A percentile compares a stretch with the other conserved stretches of the same genome.
Conservation (phyloP, 1,284 basidiomycete genomes). For the Sphagnurus paluster region DNA sequence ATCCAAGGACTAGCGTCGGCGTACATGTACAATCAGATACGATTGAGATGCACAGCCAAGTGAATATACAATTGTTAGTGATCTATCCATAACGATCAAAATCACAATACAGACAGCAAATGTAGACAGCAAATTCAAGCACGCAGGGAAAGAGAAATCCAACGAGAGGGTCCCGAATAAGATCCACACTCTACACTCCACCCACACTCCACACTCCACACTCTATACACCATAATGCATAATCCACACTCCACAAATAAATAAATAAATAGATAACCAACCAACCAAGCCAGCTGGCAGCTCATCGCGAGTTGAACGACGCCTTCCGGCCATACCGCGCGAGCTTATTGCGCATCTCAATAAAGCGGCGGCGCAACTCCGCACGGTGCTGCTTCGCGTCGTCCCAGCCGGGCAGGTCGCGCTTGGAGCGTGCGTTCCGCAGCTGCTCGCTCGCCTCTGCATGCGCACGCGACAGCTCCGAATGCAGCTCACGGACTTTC, state of each 20-base stretch:
- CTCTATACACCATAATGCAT: too few relatives aligned
- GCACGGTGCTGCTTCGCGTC: slow-evolving; percentile 32
- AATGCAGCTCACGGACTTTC: slow-evolving; percentile 30
- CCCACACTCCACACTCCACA: too few relatives aligned
- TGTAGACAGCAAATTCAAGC: too few relatives aligned
- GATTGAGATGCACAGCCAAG: too few relatives aligned
- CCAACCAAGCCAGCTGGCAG: background rate
- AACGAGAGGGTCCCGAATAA: too few relatives aligned
- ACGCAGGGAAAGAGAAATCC: too few relatives aligned
- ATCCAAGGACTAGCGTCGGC: too few relatives aligned
- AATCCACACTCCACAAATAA: background rate
- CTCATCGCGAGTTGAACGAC: slow-evolving; percentile 10
- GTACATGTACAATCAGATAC: too few relatives aligned
- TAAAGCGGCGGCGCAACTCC: slow-evolving; percentile 14
- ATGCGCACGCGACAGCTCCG: slow-evolving; percentile 28
- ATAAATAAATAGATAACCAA: background rate
- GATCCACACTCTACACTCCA: too few relatives aligned
- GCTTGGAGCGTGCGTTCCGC: slow-evolving; percentile 13
- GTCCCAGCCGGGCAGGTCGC: slow-evolving; percentile 28
- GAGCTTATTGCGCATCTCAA: slow-evolving; percentile 9
- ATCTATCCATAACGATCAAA: too few relatives aligned
- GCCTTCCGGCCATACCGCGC: slow-evolving; percentile 7
- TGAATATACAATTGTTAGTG: too few relatives aligned
- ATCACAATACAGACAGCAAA: background rate
- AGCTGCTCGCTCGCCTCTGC: slow-evolving; percentile 26